Evolutionary conservation across 345 rosid genomes (phyloP).

Genomic region (Brassica nigra): DNA sequence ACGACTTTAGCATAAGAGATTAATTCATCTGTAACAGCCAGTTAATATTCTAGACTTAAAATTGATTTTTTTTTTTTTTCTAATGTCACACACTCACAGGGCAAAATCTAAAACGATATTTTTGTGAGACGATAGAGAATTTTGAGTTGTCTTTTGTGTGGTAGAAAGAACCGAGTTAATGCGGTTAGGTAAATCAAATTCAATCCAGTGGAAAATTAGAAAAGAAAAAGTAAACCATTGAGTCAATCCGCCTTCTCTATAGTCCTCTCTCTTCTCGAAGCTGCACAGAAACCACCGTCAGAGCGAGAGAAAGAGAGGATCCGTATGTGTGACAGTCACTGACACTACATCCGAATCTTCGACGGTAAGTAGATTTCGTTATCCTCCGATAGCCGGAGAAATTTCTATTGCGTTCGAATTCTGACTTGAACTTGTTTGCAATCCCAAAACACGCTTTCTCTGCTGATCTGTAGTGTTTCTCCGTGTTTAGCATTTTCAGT

Average conservation of each 20-base stretch:
- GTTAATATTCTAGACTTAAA: too few species aligned
- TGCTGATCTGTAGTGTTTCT: slow-evolving; percentile 17
- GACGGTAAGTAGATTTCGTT: slow-evolving; percentile 19
- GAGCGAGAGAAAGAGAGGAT: slow-evolving; percentile 25
- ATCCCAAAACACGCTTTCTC: background rate
- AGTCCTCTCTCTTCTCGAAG: slow-evolving; percentile 22
- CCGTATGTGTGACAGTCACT: slow-evolving; percentile 9
- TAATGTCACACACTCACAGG: too few species aligned
- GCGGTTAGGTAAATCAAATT: background rate
- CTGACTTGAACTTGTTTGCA: slow-evolving; percentile 18
- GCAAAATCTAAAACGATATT: too few species aligned
- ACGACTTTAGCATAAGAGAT: too few species aligned
- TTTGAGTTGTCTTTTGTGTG: too few species aligned
- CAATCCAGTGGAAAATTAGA: background rate
- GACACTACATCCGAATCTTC: slow-evolving; percentile 34
- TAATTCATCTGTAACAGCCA: too few species aligned
- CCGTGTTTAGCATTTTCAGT: slow-evolving; percentile 7
- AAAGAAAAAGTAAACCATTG: background rate
- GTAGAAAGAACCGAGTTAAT: background rate
- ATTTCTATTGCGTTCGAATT: slow-evolving; percentile 15
- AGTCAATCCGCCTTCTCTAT: slow-evolving; percentile 38
- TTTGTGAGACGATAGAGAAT: too few species aligned
- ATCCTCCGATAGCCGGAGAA: slow-evolving; percentile 6
- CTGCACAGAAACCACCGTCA: slow-evolving; percentile 37
- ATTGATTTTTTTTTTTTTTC: too few species aligned